Percentiles rank a stretch among this genome's conserved stretches.
Conservation (phyloP, 495 filamentous ascomycete species). For the Penicillium roqueforti region DNA sequence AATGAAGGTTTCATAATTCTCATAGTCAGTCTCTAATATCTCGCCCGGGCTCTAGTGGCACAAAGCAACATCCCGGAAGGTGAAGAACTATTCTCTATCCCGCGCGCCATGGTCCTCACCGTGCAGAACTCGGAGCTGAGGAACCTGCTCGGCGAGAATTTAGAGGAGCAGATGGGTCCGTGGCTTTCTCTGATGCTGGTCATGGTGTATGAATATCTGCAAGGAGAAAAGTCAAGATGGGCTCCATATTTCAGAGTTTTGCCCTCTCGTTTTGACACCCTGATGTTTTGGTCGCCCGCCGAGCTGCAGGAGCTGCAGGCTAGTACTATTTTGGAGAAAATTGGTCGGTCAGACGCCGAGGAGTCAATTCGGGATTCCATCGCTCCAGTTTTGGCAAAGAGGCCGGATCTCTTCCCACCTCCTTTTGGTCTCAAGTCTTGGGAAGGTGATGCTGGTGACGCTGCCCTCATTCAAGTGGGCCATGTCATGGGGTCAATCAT, state of each 20-base stretch:
- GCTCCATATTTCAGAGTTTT: conserved; percentile 77
- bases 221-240: conserved; percentile 63
- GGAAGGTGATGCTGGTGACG: conserved; percentile 41
- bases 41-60: conserved; percentile 44
- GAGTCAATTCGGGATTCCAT: conserved; percentile 59
- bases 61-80: conserved; percentile 53
- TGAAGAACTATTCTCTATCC: conserved; percentile 63
- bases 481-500: conserved; percentile 82
- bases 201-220: conserved; percentile 73
- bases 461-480: conserved; percentile 55
- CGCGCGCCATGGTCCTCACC: conserved; percentile 51
- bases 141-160: conserved; percentile 38
- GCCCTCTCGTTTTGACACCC: conserved; percentile 72
- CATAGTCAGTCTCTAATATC: conserved; percentile 1
- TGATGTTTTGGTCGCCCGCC: conserved; percentile 80
- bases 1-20: conserved; percentile 3
- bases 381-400: conserved; percentile 52
- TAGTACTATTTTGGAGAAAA: conserved; percentile 70
- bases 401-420: conserved; percentile 44
- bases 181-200: conserved; percentile 70
- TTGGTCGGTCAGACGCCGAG: conserved; percentile 71
- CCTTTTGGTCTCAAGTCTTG: conserved; percentile 49
- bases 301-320: conserved; percentile 74
- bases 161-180: conserved; percentile 43
- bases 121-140: conserved; percentile 49